Conservation (phyloP, 164 flowering plant genomes). For the Platanus orientalis region DNA sequence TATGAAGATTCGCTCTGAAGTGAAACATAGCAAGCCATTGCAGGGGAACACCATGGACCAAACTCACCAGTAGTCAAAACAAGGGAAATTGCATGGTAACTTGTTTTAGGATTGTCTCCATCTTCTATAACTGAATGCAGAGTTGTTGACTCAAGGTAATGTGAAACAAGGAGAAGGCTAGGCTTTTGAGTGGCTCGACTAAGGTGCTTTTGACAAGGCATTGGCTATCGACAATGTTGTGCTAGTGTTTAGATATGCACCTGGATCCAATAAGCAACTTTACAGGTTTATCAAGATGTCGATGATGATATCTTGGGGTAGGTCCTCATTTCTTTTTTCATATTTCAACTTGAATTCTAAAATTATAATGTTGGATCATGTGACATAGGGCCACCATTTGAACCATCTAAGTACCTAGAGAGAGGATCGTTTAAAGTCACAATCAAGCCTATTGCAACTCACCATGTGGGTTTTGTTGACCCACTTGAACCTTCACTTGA, state of each 20-base stretch:
- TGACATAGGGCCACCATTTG: too few relatives aligned
- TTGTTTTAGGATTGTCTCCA: not conserved
- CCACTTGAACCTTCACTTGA: too few relatives aligned
- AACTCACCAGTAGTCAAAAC: not conserved
- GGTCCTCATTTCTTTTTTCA: too few relatives aligned
- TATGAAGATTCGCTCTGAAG: not conserved
- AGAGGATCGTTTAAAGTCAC: too few relatives aligned
- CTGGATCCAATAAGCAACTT: constrained; percentile 24
- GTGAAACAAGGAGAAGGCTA: constrained; percentile 10
- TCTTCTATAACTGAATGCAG: not conserved
- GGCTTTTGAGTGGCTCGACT: constrained; percentile 7
- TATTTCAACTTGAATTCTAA: too few relatives aligned
- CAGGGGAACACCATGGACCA: not conserved
- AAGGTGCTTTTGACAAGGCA: constrained; percentile 16
- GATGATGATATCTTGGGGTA: constrained; percentile 11
- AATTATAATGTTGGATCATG: too few relatives aligned
- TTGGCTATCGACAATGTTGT: constrained; percentile 12
- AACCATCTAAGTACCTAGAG: too few relatives aligned
- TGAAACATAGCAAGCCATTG: too few relatives aligned
- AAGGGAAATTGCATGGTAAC: not conserved
- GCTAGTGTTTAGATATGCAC: constrained; percentile 20
- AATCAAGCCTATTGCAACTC: too few relatives aligned
- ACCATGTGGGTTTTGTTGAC: too few relatives aligned
- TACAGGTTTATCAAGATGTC: constrained; percentile 18
- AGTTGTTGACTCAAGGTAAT: not conserved